These are phyloP conservation scores for Trichophyton schoenleinii DNA, from an alignment of 2,329 filamentous ascomycete species.

Conservation along the genomic window DNA sequence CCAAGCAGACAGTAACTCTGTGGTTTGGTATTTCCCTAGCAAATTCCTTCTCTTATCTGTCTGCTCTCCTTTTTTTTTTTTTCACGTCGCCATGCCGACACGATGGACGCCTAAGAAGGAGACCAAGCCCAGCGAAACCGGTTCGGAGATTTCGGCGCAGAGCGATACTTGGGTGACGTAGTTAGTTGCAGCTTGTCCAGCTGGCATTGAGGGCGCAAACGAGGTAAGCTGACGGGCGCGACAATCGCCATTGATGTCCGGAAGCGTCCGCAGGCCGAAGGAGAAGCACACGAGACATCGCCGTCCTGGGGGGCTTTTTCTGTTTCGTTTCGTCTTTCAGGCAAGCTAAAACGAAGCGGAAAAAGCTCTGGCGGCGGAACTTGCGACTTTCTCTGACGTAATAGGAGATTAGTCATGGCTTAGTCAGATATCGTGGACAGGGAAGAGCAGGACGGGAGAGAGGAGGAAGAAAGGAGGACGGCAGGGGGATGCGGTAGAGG, in stretches of 20 bases:
- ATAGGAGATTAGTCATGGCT: neutral
- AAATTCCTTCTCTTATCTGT: constrained; percentile 1
- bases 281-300: neutral
- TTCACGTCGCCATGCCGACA: constrained; percentile 4
- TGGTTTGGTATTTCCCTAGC: neutral
- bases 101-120: neutral
- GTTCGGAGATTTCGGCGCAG: neutral
- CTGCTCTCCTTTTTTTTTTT: neutral
- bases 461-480: neutral
- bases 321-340: no score
- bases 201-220: neutral
- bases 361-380: neutral
- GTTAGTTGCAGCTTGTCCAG: neutral
- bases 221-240: neutral
- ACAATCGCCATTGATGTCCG: constrained; percentile 1
- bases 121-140: neutral
- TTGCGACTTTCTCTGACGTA: constrained; percentile 2
- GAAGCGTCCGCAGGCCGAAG: neutral
- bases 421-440: neutral
- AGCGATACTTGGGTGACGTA: neutral
- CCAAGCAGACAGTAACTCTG: neutral
- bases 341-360: neutral
- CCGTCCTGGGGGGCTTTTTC: neutral
- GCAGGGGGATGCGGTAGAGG: neutral
- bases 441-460: neutral